Conservation (phyloP, 2,329 filamentous ascomycete species). For the Alternaria dauci region DNA sequence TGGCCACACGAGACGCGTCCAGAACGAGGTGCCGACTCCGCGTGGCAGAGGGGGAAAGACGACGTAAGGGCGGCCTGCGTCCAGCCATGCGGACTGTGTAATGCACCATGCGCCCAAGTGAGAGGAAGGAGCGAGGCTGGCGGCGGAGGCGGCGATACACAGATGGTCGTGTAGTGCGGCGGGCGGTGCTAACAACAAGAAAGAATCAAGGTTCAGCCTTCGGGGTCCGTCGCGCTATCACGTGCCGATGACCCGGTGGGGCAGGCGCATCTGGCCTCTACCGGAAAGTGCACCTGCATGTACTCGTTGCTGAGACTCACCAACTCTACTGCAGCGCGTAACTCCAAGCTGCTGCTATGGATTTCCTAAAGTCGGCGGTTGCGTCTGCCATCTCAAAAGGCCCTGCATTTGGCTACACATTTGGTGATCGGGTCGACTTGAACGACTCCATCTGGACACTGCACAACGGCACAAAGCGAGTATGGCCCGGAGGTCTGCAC, state of each 20-base stretch:
- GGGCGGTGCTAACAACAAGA: neutral
- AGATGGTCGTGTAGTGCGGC: neutral
- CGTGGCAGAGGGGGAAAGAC: neutral
- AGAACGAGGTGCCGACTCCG: slow-evolving; percentile 3
- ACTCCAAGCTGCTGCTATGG: slow-evolving; percentile 67
- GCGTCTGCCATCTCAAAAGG: slow-evolving; percentile 96
- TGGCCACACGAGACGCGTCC: slow-evolving; percentile 2
- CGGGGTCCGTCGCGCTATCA: slow-evolving; percentile 5
- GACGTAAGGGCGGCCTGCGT: neutral
- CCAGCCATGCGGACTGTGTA: slow-evolving; percentile 5
- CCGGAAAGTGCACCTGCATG: slow-evolving; percentile 2
- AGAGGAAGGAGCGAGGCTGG: neutral
- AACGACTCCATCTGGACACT: slow-evolving; percentile 97
- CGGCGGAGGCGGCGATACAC: neutral
- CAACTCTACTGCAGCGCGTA: neutral
- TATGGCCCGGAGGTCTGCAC: slow-evolving; percentile 54
- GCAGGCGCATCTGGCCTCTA: slow-evolving; percentile 17
- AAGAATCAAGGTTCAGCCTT: neutral
- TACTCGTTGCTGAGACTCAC: neutral
- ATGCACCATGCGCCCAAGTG: neutral
- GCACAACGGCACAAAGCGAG: slow-evolving; percentile 90
- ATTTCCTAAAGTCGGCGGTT: slow-evolving; percentile 97
- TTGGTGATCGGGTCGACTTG: slow-evolving; percentile 90
- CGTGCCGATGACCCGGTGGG: slow-evolving; percentile 9
- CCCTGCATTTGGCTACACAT: slow-evolving; percentile 88